phyloP scores from a whole-genome alignment of 2,329 filamentous ascomycete species.

The Cryphonectria parasitica region DNA sequence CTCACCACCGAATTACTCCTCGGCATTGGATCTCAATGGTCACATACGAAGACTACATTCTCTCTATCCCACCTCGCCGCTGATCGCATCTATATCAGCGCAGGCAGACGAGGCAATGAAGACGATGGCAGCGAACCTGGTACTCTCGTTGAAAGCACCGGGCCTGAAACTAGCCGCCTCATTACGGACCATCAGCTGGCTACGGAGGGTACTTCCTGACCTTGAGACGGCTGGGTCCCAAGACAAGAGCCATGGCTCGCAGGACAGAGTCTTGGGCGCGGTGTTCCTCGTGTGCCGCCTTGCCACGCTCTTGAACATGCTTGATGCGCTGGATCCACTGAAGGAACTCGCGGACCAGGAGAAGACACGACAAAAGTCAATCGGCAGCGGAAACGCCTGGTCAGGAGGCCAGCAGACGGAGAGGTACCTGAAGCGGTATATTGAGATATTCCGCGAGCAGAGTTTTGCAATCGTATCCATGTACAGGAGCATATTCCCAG shows the following conservation, averaged over 20 bases:
- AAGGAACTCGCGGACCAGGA: slow-evolving; percentile 91
- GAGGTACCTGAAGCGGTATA: slow-evolving; percentile 89
- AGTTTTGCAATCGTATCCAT: slow-evolving; percentile 95
- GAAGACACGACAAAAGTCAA: slow-evolving; percentile 52
- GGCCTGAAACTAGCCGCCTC: slow-evolving; percentile 86
- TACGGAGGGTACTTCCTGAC: slow-evolving; percentile 84
- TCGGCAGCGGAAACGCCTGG: slow-evolving; percentile 51
- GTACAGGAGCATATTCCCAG: slow-evolving; percentile 86
- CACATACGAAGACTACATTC: slow-evolving; percentile 86
- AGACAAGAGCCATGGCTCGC: slow-evolving; percentile 37
- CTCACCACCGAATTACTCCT: slow-evolving; percentile 76
- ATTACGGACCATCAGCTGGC: slow-evolving; percentile 88
- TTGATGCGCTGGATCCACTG: slow-evolving; percentile 83
- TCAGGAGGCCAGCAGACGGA: slow-evolving; percentile 88
- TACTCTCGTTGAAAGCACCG: slow-evolving; percentile 74
- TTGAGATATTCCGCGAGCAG: slow-evolving; percentile 97
- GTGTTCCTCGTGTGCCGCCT: slow-evolving; percentile 88
- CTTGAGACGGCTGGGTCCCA: slow-evolving; percentile 52
- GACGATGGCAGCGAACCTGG: slow-evolving; percentile 83
- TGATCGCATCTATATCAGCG: slow-evolving; percentile 72
- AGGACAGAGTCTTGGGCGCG: slow-evolving; percentile 75
- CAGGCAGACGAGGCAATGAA: slow-evolving; percentile 89
- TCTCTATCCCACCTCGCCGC: slow-evolving; percentile 77
- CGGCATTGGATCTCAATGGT: slow-evolving; percentile 88
- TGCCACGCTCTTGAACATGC: slow-evolving; percentile 75